Evolutionary conservation across 768 basidiomycete genomes (phyloP).

Genomic region (Leccinum disarticulatum): DNA sequence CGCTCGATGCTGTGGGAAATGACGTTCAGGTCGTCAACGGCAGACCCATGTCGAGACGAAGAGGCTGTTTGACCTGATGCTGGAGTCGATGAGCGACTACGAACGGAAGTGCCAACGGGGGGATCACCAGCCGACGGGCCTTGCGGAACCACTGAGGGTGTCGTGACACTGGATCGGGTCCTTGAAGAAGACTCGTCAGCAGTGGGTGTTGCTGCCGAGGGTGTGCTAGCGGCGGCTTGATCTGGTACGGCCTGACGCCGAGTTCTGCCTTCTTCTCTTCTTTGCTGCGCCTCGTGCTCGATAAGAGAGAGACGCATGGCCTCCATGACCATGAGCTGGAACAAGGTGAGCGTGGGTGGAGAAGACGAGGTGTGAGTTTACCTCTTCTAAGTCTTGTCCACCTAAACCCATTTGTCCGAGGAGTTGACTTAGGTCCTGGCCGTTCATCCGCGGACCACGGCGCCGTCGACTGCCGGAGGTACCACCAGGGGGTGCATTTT

Average conservation of each 20-base stretch:
- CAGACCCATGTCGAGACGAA: constrained; percentile 27
- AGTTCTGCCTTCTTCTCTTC: constrained; percentile 69
- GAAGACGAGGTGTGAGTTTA: constrained; percentile 30
- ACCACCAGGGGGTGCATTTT: constrained; percentile 30
- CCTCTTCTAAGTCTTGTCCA: constrained; percentile 93
- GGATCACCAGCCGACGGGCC: constrained; percentile 13
- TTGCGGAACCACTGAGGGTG: constrained; percentile 9
- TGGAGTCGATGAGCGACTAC: constrained; percentile 32
- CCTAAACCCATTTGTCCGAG: constrained; percentile 61
- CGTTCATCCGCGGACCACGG: constrained; percentile 51
- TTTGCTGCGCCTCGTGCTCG: constrained; percentile 93
- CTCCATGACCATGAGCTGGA: constrained; percentile 96
- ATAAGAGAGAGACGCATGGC: constrained; percentile 94
- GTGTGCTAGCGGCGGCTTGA: constrained; percentile 33
- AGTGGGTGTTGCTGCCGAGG: constrained; percentile 3
- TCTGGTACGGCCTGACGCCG: constrained; percentile 46
- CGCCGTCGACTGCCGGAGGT: constrained; percentile 53
- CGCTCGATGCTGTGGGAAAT: constrained; percentile 29
- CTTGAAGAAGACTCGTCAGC: constrained; percentile 8
- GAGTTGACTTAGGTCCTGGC: constrained; percentile 64
- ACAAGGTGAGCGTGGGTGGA: constrained; percentile 13
- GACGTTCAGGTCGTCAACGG: constrained; percentile 30
- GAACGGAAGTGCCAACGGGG: constrained; percentile 10
- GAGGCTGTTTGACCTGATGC: constrained; percentile 36
- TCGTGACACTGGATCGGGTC: constrained; percentile 4